Conservation (phyloP, 805 yeast genomes). For the Kregervanrija fluxuum region DNA sequence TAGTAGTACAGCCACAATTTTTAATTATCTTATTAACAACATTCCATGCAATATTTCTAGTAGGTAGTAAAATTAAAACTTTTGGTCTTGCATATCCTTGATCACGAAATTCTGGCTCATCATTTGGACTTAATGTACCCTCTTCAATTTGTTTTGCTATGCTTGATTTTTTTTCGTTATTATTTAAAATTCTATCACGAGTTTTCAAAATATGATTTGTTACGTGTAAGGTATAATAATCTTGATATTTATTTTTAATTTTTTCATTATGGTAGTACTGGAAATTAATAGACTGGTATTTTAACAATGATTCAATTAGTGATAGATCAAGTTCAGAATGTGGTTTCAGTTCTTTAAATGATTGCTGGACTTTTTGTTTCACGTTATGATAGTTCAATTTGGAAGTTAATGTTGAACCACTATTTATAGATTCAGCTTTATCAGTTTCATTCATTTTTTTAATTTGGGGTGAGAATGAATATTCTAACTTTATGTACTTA, state of each 20-base stretch:
- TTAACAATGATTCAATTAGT: slow-evolving; percentile 58
- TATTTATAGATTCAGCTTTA: not conserved
- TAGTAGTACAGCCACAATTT: slow-evolving; percentile 62
- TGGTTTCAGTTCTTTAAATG: slow-evolving; percentile 23
- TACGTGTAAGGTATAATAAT: slow-evolving; percentile 61
- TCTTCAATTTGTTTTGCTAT: slow-evolving; percentile 31
- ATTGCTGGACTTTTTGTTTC: slow-evolving; percentile 39
- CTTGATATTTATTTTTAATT: slow-evolving; percentile 36
- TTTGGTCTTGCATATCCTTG: slow-evolving; percentile 96
- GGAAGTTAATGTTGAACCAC: slow-evolving; percentile 8
- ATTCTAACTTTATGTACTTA: slow-evolving; percentile 29
- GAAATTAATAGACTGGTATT: slow-evolving; percentile 63
- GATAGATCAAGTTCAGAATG: slow-evolving; percentile 39
- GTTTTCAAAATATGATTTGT: slow-evolving; percentile 83
- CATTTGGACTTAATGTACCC: slow-evolving; percentile 17
- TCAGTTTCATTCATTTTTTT: slow-evolving; percentile 1
- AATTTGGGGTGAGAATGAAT: slow-evolving; percentile 14
- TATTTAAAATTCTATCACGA: slow-evolving; percentile 74
- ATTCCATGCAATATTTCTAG: slow-evolving; percentile 69
- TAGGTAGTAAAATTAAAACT: slow-evolving; percentile 74
- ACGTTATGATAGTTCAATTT: slow-evolving; percentile 31
- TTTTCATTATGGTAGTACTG: slow-evolving; percentile 43
- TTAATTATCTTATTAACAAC: slow-evolving; percentile 55
- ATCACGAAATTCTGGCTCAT: slow-evolving; percentile 66
- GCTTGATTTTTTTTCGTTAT: slow-evolving; percentile 52